Percentiles rank a stretch among this genome's conserved stretches.
Conservation (phyloP, 169 alveolate species). For the Plasmodium reichenowi region DNA sequence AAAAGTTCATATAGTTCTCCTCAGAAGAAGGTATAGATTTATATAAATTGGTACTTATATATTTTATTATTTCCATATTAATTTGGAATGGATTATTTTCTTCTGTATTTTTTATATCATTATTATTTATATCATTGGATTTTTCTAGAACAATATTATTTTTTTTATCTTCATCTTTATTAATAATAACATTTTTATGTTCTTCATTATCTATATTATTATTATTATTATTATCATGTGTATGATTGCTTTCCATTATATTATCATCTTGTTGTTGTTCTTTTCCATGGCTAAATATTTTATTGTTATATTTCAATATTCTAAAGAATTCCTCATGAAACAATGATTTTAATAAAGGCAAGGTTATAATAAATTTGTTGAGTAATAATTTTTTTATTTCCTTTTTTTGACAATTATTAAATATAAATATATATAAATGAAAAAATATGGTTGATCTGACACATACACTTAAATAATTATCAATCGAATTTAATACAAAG, state of each 20-base stretch:
- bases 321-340: slow-evolving; percentile 72
- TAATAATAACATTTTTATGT: not conserved
- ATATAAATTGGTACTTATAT: slow-evolving; percentile 40
- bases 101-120: not conserved
- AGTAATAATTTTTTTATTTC: slow-evolving; percentile 36
- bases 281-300: not conserved
- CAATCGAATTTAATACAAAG: slow-evolving; percentile 61
- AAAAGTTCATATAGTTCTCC: slow-evolving; percentile 38
- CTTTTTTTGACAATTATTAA: slow-evolving; percentile 50
- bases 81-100: slow-evolving; percentile 36
- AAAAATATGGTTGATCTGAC: slow-evolving; percentile 66
- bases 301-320: slow-evolving; percentile 63
- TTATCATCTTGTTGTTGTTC: not conserved
- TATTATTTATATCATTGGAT: slow-evolving; percentile 7
- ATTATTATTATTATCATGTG: too few relatives aligned
- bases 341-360: slow-evolving; percentile 49
- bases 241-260: too few relatives aligned
- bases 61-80: slow-evolving; percentile 72
- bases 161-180: slow-evolving; percentile 5
- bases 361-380: slow-evolving; percentile 30
- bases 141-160: not conserved
- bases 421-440: slow-evolving; percentile 50
- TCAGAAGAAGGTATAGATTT: slow-evolving; percentile 25
- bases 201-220: not conserved
- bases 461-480: slow-evolving; percentile 63